Evolutionary conservation across 192 early-diverging fungal genomes (phyloP).

Genomic region (Dispira simplex): DNA sequence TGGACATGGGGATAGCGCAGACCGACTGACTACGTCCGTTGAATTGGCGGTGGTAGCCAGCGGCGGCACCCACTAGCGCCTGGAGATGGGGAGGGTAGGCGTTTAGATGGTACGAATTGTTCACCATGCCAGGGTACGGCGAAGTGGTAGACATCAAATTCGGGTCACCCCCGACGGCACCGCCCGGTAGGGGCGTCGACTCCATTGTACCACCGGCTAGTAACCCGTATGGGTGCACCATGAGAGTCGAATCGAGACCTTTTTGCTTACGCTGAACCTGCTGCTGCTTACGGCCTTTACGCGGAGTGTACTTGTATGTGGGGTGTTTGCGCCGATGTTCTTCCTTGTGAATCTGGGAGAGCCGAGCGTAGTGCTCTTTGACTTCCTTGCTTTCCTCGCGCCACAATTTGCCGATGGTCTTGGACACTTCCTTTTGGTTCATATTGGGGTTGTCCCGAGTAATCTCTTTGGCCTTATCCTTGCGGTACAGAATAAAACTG

Average conservation of each 20-base stretch:
- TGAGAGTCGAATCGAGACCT: no score
- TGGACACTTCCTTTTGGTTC: conserved; percentile 36
- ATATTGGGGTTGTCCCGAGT: conserved; percentile 30
- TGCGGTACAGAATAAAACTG: conserved; percentile 36
- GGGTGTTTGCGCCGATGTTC: conserved; percentile 34
- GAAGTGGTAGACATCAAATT: no score
- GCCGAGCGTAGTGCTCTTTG: conserved; percentile 31
- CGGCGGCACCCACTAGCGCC: no score
- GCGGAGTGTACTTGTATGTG: conserved; percentile 39
- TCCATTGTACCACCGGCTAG: no score
- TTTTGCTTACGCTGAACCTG: conserved; percentile 17
- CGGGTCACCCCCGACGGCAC: no score
- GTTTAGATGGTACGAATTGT: no score
- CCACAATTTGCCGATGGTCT: conserved; percentile 39
- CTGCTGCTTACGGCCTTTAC: conserved; percentile 31
- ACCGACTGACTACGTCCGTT: neutral
- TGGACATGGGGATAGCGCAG: neutral
- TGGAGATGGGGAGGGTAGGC: no score
- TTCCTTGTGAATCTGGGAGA: conserved; percentile 32
- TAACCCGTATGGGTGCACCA: no score
- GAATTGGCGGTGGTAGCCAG: neutral
- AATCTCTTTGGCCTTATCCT: conserved; percentile 33
- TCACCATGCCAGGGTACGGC: no score
- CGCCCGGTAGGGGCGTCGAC: no score
- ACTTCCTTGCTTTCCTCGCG: conserved; percentile 24